Base-by-base conservation (phyloP, 106 monocot species). In the Acorus calamus region DNA sequence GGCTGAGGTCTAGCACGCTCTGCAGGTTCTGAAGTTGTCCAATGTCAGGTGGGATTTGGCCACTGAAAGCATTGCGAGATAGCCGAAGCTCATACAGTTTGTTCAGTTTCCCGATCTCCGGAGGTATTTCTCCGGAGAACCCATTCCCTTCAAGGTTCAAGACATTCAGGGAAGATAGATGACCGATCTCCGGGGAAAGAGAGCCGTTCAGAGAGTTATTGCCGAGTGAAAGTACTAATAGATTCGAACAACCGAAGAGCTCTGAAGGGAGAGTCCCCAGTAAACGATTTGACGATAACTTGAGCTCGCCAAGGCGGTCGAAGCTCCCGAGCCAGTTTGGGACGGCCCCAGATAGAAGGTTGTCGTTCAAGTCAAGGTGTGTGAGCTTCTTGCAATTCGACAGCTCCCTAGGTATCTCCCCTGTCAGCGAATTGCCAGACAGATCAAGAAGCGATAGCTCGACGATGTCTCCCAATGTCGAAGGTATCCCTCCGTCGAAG, bases 51-150 rank as follows among this genome's bases (percentile, higher is more conserved):
- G 88, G 91, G 14, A 98, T 88, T 11, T 66, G 12, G 9, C 76
- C 85, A 28, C 77, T 66, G 51, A 96, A 75, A 7, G 46, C 14
- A 62, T 96, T 96, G 8, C 59, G 56, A 2, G 84, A 84, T 51
- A 96, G 76, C 41, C 68, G 69, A 2, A 96, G 78, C 49, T 90
- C 87, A 47, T 85, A 96, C 11, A 91, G 80, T 41, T 81, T 93
- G 55, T 55, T 76, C 2, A 94, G 71, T 41, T 73, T 82, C 11
- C 84, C 90, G 0, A 96, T 62, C 4, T 84, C 68, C 7, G 68
- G 57, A 28, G 94, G 94, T 11, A 96, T 84, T 7, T 47, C 6
- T 2, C 90, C 90, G 7, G 84, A 91, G 58, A 96, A 74, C 56
- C 52, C 53, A 72, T 98, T 98, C 43, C 8, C 11, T 11, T 75